phyloP scores from a whole-genome alignment of 1,284 basidiomycete genomes.

The Ustilago esculenta region DNA sequence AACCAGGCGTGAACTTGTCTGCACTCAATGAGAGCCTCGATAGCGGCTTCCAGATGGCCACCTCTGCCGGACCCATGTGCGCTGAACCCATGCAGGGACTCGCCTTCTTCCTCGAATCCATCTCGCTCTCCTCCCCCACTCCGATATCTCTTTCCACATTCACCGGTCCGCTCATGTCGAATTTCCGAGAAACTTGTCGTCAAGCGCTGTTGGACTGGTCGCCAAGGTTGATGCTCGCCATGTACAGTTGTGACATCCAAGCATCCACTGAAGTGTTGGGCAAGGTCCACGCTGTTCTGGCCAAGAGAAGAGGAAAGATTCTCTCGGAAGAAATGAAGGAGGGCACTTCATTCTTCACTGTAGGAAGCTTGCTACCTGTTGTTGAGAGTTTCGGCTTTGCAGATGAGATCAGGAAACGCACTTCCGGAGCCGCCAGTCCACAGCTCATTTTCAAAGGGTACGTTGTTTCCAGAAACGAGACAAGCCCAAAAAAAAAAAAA shows the following conservation, averaged over 20 bases:
- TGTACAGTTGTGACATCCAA: conserved; percentile 99
- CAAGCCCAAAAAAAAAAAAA: too few relatives aligned
- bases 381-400: conserved; percentile 98
- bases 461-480: too few relatives aligned
- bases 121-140: conserved; percentile 70
- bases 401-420: conserved; percentile 94
- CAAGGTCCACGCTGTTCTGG: conserved; percentile 95
- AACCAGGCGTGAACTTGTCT: conserved; percentile 8
- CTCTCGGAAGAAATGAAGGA: conserved; percentile 99
- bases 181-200: conserved; percentile 86
- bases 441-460: conserved; percentile 96
- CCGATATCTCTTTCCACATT: conserved; percentile 77
- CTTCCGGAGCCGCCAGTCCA: conserved; percentile 94
- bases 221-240: conserved; percentile 93
- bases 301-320: conserved; percentile 87
- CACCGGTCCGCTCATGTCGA: conserved; percentile 87
- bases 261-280: conserved; percentile 96
- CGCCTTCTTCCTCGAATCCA: conserved; percentile 85
- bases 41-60: conserved; percentile 93
- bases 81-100: conserved; percentile 93
- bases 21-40: conserved; percentile 73
- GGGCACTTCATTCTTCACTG: conserved; percentile 92
- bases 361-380: conserved; percentile 89
- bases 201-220: conserved; percentile 95
- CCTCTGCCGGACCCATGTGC: conserved; percentile 91